phyloP scores from a whole-genome alignment of 768 basidiomycete species.

The Gymnopilus junonius region DNA sequence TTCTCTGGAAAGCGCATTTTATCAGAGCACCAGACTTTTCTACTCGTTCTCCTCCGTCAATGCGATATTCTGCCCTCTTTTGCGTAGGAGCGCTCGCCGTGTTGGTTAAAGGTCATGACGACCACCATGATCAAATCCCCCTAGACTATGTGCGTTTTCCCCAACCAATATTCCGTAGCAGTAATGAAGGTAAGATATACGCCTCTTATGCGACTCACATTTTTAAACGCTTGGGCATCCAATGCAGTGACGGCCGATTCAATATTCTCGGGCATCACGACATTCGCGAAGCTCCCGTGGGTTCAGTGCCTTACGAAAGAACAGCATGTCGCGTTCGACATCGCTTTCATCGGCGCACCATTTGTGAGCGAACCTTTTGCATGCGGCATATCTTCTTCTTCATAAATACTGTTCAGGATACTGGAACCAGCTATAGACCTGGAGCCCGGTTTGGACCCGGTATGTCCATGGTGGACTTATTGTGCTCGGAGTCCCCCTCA shows the following conservation, averaged over 20 bases:
- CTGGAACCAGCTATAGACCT: slow-evolving; percentile 77
- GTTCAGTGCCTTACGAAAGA: slow-evolving; percentile 75
- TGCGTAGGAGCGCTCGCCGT: slow-evolving; percentile 28
- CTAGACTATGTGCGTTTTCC: slow-evolving; percentile 72
- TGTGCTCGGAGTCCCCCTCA: background rate
- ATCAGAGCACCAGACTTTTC: background rate
- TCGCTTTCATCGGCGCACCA: slow-evolving; percentile 82
- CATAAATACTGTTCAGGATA: slow-evolving; percentile 47
- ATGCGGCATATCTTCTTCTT: background rate
- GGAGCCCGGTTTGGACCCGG: slow-evolving; percentile 85
- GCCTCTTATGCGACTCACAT: background rate
- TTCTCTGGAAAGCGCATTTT: background rate
- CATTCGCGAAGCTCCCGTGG: slow-evolving; percentile 90
- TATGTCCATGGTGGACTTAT: slow-evolving; percentile 14
- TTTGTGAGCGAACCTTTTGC: slow-evolving; percentile 50
- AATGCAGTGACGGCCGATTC: slow-evolving; percentile 74
- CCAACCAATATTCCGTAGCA: slow-evolving; percentile 57
- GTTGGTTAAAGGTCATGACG: slow-evolving; percentile 35
- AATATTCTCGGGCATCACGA: slow-evolving; percentile 81
- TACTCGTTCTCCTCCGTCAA: slow-evolving; percentile 7
- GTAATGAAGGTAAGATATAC: slow-evolving; percentile 54
- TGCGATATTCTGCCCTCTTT: slow-evolving; percentile 25
- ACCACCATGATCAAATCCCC: slow-evolving; percentile 60
- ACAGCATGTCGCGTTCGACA: slow-evolving; percentile 64
- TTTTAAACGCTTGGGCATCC: background rate